phyloP scores from a whole-genome alignment of 345 rosid genomes.

The Pistacia integerrima region DNA sequence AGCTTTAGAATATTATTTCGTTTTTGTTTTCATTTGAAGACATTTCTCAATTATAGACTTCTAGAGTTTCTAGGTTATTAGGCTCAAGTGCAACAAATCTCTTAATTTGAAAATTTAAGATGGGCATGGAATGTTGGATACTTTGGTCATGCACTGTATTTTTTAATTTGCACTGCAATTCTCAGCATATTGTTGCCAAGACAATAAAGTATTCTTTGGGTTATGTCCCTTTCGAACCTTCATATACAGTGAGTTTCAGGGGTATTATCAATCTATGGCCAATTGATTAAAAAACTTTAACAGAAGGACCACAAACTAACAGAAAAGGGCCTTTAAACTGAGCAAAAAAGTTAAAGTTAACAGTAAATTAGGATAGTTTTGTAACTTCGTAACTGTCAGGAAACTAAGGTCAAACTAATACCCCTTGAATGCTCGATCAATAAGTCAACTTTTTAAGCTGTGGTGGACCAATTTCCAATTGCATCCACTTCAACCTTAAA shows the following conservation, averaged over 20 bases:
- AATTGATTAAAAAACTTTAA: too few relatives aligned
- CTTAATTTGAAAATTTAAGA: neutral
- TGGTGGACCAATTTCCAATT: conserved; percentile 40
- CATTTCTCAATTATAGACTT: neutral
- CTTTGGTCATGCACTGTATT: neutral
- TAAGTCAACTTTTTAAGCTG: too few relatives aligned
- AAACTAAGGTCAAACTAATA: too few relatives aligned
- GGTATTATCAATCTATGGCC: too few relatives aligned
- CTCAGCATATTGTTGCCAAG: neutral
- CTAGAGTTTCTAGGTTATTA: neutral
- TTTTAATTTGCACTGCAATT: neutral
- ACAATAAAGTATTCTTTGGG: neutral
- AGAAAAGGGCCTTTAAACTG: too few relatives aligned
- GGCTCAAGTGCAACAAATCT: neutral
- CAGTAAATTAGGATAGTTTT: too few relatives aligned
- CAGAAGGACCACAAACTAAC: too few relatives aligned
- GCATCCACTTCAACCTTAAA: conserved; percentile 97
- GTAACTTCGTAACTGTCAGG: too few relatives aligned
- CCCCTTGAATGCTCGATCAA: too few relatives aligned
- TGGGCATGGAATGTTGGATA: neutral
- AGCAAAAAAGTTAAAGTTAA: too few relatives aligned
- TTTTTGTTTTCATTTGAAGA: neutral
- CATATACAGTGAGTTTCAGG: neutral
- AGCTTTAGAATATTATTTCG: neutral
- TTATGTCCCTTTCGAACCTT: neutral